Percentiles rank a stretch among this genome's conserved stretches.
Conservation (phyloP, 2,329 filamentous ascomycete genomes). For the Teratosphaeria pseudoeucalypti region DNA sequence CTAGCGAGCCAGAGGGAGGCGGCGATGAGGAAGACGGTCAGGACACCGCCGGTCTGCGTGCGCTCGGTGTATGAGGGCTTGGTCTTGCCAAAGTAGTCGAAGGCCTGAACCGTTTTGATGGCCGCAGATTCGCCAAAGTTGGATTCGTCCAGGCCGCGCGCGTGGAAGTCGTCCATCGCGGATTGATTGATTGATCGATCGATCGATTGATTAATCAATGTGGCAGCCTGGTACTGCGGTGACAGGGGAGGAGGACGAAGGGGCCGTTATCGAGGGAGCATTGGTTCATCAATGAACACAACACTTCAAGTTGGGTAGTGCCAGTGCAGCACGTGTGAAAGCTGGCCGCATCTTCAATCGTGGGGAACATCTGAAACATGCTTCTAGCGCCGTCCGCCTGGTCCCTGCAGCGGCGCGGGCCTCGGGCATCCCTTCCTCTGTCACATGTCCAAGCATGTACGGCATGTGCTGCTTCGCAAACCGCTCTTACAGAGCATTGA, state of each 20-base stretch:
- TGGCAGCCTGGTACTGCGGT: not conserved
- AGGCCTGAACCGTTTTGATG: slow-evolving; percentile 58
- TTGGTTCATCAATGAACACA: not conserved
- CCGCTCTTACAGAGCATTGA: not conserved
- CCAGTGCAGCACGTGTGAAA: not conserved
- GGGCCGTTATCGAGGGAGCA: slow-evolving; percentile 3
- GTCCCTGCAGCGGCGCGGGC: not conserved
- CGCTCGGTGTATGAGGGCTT: slow-evolving; percentile 85
- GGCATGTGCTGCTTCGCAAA: too few relatives aligned
- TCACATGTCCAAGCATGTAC: not conserved
- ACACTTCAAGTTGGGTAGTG: not conserved
- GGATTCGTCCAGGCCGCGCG: slow-evolving; percentile 63
- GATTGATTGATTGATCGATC: too few relatives aligned
- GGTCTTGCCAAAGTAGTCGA: slow-evolving; percentile 96
- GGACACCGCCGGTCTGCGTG: slow-evolving; percentile 80
- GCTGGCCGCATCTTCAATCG: not conserved
- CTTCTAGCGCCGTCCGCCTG: not conserved
- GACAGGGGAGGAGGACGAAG: not conserved
- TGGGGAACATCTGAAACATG: not conserved
- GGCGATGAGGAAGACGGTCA: slow-evolving; percentile 73
- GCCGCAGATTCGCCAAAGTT: slow-evolving; percentile 64
- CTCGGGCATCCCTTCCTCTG: not conserved
- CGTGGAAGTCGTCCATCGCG: slow-evolving; percentile 68
- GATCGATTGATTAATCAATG: too few relatives aligned
- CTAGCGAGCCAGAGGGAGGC: slow-evolving; percentile 66